Conservation (phyloP, 179 eudicot species). For the Spinacia oleracea region DNA sequence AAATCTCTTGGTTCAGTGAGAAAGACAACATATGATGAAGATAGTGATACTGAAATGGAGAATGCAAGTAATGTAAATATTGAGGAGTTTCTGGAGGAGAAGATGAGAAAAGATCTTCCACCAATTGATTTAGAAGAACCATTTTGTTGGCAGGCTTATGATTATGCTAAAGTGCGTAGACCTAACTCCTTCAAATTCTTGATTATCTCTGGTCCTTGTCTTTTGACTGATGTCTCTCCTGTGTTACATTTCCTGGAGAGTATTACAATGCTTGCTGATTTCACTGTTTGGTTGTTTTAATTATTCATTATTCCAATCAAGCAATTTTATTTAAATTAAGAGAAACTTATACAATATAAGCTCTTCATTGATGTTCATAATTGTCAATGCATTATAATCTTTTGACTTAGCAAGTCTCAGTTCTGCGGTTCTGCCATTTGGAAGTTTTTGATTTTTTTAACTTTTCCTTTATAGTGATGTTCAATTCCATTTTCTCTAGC, state of each 20-base stretch:
- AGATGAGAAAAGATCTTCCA: constrained; percentile 84
- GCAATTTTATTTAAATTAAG: not conserved
- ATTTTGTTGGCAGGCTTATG: constrained; percentile 94
- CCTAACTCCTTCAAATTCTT: constrained; percentile 12
- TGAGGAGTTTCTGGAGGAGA: constrained; percentile 77
- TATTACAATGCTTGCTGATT: not conserved
- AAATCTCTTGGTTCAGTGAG: constrained; percentile 42
- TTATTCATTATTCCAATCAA: not conserved
- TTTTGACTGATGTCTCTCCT: not conserved
- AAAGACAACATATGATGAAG: constrained; percentile 61
- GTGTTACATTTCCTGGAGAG: not conserved
- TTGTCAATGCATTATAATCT: too few species aligned
- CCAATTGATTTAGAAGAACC: constrained; percentile 93
- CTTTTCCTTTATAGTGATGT: not conserved
- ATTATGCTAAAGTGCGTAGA: constrained; percentile 78
- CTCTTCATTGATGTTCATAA: not conserved
- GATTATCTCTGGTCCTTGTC: constrained; percentile 12
- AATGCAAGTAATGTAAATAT: constrained; percentile 57
- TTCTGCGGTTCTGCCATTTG: constrained; percentile 10
- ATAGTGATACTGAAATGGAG: constrained; percentile 75
- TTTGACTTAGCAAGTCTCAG: not conserved
- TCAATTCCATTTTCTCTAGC: not conserved
- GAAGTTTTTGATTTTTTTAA: not conserved
- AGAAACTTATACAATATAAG: not conserved
- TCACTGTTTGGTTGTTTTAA: not conserved